These are phyloP conservation scores for Hortiboletus rubellus DNA, from an alignment of 1,284 basidiomycete genomes.

Conservation along the genomic window DNA sequence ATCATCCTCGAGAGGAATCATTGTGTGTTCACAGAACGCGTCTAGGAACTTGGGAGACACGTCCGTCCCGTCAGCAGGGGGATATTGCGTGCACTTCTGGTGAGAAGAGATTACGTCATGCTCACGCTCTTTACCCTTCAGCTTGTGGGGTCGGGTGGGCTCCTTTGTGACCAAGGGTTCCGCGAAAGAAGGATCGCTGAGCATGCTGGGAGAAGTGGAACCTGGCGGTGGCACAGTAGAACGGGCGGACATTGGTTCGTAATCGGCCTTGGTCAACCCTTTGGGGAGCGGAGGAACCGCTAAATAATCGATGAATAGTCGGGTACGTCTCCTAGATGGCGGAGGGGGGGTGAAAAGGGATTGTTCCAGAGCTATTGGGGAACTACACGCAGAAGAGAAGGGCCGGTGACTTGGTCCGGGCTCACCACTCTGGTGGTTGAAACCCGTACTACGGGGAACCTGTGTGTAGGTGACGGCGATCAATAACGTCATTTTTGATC, in stretches of 20 bases:
- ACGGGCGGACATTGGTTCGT: conserved; percentile 10
- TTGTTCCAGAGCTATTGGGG: conserved; percentile 12
- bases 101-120: neutral
- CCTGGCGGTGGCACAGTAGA: neutral
- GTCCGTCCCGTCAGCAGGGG: neutral
- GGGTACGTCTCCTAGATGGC: conserved; percentile 8
- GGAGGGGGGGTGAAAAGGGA: conserved; percentile 36
- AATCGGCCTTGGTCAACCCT: conserved; percentile 24
- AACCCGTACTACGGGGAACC: neutral
- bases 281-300: conserved; percentile 23
- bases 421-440: neutral
- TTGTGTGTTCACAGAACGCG: conserved; percentile 2
- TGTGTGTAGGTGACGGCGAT: conserved; percentile 3
- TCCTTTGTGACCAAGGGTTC: neutral
- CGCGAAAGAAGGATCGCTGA: neutral
- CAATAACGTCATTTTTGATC: conserved; percentile 4
- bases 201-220: neutral
- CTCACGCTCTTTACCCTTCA: conserved; percentile 29
- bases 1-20: conserved; percentile 19
- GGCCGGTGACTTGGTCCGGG: conserved; percentile 7
- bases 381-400: neutral
- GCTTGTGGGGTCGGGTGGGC: neutral
- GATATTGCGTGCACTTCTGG: neutral
- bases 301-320: conserved; percentile 18
- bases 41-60: conserved; percentile 8